These are phyloP conservation scores for Xylaria flabelliformis DNA, from an alignment of 495 filamentous ascomycete genomes.

Conservation along the genomic window DNA sequence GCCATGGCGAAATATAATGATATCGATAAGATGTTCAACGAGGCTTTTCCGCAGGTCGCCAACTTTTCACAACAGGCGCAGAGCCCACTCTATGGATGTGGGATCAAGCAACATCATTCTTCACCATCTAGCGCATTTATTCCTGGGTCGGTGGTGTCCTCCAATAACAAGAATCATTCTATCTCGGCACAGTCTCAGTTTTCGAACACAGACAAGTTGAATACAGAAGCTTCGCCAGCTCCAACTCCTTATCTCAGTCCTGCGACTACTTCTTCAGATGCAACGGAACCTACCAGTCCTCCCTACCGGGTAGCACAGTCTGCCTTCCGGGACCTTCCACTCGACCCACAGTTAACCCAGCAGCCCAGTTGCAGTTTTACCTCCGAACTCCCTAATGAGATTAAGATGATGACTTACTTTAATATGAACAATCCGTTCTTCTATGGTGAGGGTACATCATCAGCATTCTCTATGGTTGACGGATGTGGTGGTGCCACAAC, in stretches of 20 bases:
- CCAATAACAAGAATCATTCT: constrained; percentile 28
- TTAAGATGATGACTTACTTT: constrained; percentile 38
- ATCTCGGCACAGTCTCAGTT: constrained; percentile 31
- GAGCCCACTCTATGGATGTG: constrained; percentile 33
- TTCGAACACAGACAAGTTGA: constrained; percentile 3
- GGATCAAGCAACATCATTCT: constrained; percentile 23
- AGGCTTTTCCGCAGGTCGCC: constrained; percentile 49
- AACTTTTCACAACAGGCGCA: constrained; percentile 32
- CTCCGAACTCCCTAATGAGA: constrained; percentile 39
- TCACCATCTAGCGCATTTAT: constrained; percentile 21
- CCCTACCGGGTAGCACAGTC: constrained; percentile 33
- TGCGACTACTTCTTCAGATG: constrained; percentile 29
- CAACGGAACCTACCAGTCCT: constrained; percentile 26
- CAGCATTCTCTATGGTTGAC: constrained; percentile 26
- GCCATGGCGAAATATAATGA: constrained; percentile 57
- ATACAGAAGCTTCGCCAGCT: constrained; percentile 19
- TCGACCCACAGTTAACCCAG: constrained; percentile 34
- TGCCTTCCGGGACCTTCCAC: constrained; percentile 27
- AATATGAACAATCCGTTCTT: constrained; percentile 38
- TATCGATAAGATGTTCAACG: constrained; percentile 53
- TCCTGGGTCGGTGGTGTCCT: constrained; percentile 24
- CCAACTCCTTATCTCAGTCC: constrained; percentile 41
- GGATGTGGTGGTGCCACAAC: constrained; percentile 17
- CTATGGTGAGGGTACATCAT: constrained; percentile 25
- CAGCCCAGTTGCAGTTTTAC: constrained; percentile 34